phyloP scores from a whole-genome alignment of 2,329 filamentous ascomycete genomes.

The Neonectria hederae region DNA sequence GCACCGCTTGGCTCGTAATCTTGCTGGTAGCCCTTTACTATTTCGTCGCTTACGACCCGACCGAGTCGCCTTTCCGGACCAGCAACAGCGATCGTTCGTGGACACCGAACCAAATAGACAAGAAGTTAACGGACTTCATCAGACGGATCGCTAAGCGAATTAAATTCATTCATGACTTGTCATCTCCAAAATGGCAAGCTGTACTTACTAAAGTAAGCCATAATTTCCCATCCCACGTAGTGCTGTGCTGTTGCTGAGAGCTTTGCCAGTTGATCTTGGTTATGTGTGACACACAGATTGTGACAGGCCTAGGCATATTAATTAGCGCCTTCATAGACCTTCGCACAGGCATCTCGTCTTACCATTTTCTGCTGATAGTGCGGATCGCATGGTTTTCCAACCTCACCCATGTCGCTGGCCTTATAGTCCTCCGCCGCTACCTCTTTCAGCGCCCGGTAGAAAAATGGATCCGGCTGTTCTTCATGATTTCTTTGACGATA shows the following conservation, averaged over 20 bases:
- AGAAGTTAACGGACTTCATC: not conserved
- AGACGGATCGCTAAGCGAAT: not conserved
- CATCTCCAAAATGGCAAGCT: not conserved
- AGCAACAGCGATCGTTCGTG: no score
- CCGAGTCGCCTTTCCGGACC: not conserved
- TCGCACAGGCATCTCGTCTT: not conserved
- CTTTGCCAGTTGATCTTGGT: conserved; percentile 1
- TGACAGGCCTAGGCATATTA: conserved; percentile 15
- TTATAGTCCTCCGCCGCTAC: conserved; percentile 6
- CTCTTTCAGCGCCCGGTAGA: not conserved
- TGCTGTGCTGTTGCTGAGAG: not conserved
- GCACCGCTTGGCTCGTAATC: conserved; percentile 13
- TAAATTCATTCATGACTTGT: not conserved
- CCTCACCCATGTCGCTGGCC: conserved; percentile 13
- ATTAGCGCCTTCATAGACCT: conserved; percentile 12
- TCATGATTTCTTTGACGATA: not conserved
- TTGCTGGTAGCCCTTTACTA: conserved; percentile 1
- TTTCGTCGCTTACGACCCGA: conserved; percentile 2
- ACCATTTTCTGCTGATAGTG: conserved; percentile 11
- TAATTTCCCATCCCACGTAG: not conserved
- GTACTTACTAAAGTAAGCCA: not conserved
- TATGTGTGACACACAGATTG: conserved; percentile 16
- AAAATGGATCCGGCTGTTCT: not conserved
- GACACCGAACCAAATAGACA: conserved; percentile 14
- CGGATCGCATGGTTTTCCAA: conserved; percentile 21